Conservation (phyloP, 192 early-diverging fungal species). For the Spizellomyces sp. region DNA sequence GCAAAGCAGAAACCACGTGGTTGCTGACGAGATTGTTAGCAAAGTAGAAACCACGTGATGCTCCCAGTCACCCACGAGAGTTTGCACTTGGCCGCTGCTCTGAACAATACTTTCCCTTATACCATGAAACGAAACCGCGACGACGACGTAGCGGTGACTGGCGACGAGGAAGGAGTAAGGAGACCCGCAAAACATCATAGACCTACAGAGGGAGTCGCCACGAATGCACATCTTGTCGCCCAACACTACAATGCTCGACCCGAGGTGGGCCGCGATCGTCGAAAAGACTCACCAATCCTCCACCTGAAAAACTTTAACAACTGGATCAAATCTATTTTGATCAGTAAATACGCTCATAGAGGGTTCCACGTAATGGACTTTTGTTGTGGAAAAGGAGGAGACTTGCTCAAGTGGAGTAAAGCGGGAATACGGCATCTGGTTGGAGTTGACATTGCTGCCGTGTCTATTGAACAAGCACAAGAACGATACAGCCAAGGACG, state of each 20-base stretch:
- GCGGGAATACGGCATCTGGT: slow-evolving; percentile 74
- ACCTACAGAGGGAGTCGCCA: not conserved
- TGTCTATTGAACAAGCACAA: slow-evolving; percentile 81
- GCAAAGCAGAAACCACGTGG: no score
- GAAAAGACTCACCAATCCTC: slow-evolving; percentile 83
- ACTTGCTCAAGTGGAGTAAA: slow-evolving; percentile 55
- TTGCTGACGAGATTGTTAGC: no score
- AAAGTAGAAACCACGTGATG: no score
- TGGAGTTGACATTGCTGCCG: slow-evolving; percentile 86
- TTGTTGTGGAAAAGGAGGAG: slow-evolving; percentile 82
- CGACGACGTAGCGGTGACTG: no score
- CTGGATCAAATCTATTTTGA: slow-evolving; percentile 92
- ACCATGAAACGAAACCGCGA: no score
- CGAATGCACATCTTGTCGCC: slow-evolving; percentile 18
- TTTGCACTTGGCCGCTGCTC: no score
- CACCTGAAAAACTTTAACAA: slow-evolving; percentile 93
- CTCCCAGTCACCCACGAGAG: no score
- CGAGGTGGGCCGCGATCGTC: slow-evolving; percentile 71
- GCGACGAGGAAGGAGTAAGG: no score
- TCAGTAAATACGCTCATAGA: slow-evolving; percentile 60
- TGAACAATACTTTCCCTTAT: no score
- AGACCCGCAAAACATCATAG: no score
- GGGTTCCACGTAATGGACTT: slow-evolving; percentile 79
- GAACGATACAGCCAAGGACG: slow-evolving; percentile 64
- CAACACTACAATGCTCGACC: slow-evolving; percentile 70